Evolutionary conservation across 768 basidiomycete genomes (phyloP).

Genomic region (Russula vinacea): DNA sequence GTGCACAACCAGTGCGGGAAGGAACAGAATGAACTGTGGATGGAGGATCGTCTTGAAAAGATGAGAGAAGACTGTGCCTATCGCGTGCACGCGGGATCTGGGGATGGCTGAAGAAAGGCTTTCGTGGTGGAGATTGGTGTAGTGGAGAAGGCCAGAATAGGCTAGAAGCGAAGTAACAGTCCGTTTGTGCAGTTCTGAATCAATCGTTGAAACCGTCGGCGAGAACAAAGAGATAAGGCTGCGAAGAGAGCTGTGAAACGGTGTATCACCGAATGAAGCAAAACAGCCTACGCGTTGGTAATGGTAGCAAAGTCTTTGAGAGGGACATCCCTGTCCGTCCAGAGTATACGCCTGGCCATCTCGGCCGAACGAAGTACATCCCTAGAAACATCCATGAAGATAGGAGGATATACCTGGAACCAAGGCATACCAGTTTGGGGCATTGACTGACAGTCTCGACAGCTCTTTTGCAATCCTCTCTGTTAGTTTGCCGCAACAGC

Average conservation of each 20-base stretch:
- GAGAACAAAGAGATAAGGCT: conserved; percentile 62
- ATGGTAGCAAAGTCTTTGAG: conserved; percentile 77
- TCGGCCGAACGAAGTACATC: conserved; percentile 82
- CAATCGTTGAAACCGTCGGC: conserved; percentile 56
- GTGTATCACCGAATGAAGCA: background rate
- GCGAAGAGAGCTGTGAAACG: conserved; percentile 59
- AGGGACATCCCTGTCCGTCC: conserved; percentile 70
- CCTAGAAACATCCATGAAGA: conserved; percentile 44
- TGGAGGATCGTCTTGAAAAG: conserved; percentile 34
- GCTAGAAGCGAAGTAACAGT: conserved; percentile 50
- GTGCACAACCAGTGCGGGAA: conserved; percentile 87
- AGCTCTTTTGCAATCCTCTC: conserved; percentile 65
- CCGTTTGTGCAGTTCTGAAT: conserved; percentile 58
- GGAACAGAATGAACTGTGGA: conserved; percentile 47
- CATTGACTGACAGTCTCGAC: conserved; percentile 75
- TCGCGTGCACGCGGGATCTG: conserved; percentile 58
- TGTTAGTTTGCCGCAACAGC: conserved; percentile 84
- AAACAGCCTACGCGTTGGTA: conserved; percentile 74
- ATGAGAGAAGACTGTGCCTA: conserved; percentile 72
- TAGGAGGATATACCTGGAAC: background rate
- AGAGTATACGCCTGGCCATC: conserved; percentile 88
- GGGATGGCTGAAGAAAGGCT: conserved; percentile 79
- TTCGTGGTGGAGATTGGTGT: conserved; percentile 77
- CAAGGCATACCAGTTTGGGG: conserved; percentile 78
- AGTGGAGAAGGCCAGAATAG: conserved; percentile 82